Evolutionary conservation across 2,329 filamentous ascomycete genomes (phyloP), one percentile per base, ranked within the genome.

Genomic region (Boeremia lycopersici): DNA sequence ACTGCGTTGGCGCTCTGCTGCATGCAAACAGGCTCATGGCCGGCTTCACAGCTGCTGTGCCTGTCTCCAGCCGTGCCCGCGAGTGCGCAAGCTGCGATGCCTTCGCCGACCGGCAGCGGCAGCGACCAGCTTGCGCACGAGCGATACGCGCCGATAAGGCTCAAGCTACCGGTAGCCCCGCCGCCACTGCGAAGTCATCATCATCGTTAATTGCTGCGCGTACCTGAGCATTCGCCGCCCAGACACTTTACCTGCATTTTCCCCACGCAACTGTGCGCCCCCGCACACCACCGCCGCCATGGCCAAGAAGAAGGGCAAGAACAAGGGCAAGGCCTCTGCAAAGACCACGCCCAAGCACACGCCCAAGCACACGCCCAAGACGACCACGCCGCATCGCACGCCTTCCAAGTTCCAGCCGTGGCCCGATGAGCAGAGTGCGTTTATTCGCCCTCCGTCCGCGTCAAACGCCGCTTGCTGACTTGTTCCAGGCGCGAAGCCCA

Each of bases 221-320:
- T 45, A 36, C 43, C 35, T 45, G 36, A 48, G 30, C 46, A 31
- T 35, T 48, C 25, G 25, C 45, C 29, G 47, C 42, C 10, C 44
- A 35, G 19, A 33, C 43, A 28, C 19, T 19, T 15, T 8, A 12
- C 51, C 9, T n/a, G 30, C 43, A 30, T 25, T 29, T 4, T 26
- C 19, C 11, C 41, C 34, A 34, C 36, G 35, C 46, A 46, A 41
- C 25, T 15, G 28, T 46, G 19, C 46, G 46, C 52, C 52, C 30
- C 45, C 26, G 19, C 41, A 50, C 29, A n/a, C 12, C 34, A 39
- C 48, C 26, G 36, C 30, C 36, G 38, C 50, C 53, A 71, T 71
- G 69, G 61, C 54, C 48, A 61, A 65, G 51, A 72, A 69, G 44
- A 70, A 71, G 57, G 59, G 52, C 38, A 71, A 71, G 58, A 53